Conservation (phyloP, 371 early-diverging fungal genomes). For the Mucor mucedo region DNA sequence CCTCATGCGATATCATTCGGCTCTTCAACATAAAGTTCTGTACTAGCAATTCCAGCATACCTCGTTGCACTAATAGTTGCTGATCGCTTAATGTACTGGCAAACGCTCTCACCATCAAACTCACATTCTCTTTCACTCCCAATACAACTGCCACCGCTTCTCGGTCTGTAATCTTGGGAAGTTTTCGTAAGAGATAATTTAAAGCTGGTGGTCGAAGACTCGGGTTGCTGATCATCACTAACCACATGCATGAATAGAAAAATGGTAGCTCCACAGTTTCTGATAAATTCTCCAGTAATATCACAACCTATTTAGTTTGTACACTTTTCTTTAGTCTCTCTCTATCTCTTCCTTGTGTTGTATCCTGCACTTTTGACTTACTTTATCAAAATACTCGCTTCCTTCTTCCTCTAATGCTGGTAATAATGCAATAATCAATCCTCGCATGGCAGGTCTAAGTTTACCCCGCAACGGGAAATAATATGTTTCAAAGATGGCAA, state of each 20-base stretch:
- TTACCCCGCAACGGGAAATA: slow-evolving; percentile 74
- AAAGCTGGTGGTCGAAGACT: slow-evolving; percentile 75
- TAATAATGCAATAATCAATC: slow-evolving; percentile 81
- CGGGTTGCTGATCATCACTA: slow-evolving; percentile 73
- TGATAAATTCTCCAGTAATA: slow-evolving; percentile 71
- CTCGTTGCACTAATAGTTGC: slow-evolving; percentile 82
- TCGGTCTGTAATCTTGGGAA: slow-evolving; percentile 69
- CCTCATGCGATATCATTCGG: slow-evolving; percentile 68
- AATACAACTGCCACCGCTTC: slow-evolving; percentile 74
- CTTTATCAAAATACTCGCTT: slow-evolving; percentile 81
- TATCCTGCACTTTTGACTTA: slow-evolving; percentile 9
- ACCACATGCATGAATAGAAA: slow-evolving; percentile 85
- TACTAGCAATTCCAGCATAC: slow-evolving; percentile 84
- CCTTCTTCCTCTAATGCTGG: slow-evolving; percentile 93
- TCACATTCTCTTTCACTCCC: slow-evolving; percentile 66
- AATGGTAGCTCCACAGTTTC: slow-evolving; percentile 72
- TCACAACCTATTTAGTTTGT: slow-evolving; percentile 54
- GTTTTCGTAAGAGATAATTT: slow-evolving; percentile 75
- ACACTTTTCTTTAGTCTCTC: background rate
- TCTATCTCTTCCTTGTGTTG: background rate
- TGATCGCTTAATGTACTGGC: slow-evolving; percentile 74
- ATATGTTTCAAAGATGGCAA: slow-evolving; percentile 75
- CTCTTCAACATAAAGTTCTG: slow-evolving; percentile 75
- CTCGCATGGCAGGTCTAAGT: slow-evolving; percentile 78
- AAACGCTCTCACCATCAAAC: slow-evolving; percentile 80